A percentile compares a stretch with the other conserved stretches of the same genome.
Evolutionary conservation across 2,329 filamentous ascomycete genomes (phyloP).

Genomic region (Exophiala dermatitidis): DNA sequence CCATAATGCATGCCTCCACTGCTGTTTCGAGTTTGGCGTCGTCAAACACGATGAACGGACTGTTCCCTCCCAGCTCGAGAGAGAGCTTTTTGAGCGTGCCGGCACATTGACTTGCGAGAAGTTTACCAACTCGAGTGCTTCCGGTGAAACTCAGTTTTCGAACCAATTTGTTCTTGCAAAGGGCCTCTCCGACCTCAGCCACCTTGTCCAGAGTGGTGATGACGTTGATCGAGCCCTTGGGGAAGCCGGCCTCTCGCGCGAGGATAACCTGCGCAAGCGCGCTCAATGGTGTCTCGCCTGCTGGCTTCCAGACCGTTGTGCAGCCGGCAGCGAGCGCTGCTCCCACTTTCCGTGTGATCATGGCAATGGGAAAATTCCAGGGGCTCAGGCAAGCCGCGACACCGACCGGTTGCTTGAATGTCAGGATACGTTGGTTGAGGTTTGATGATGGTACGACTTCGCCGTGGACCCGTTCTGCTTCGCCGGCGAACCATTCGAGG

Average conservation of each 20-base stretch:
- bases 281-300: constrained; percentile 34
- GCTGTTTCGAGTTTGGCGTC: constrained; percentile 36
- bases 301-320: constrained; percentile 35
- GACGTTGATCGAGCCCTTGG: constrained; percentile 33
- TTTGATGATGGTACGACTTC: constrained; percentile 54
- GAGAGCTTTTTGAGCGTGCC: constrained; percentile 38
- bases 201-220: constrained; percentile 61
- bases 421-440: constrained; percentile 66
- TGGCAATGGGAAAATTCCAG: constrained; percentile 80
- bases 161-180: constrained; percentile 30
- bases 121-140: constrained; percentile 32
- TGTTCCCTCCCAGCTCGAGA: constrained; percentile 42
- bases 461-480: constrained; percentile 45
- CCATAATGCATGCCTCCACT: constrained; percentile 25
- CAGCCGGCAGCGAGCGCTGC: constrained; percentile 36
- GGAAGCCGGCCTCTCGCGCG: constrained; percentile 33
- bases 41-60: constrained; percentile 37
- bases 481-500: constrained; percentile 48
- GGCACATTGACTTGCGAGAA: constrained; percentile 32
- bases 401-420: constrained; percentile 74
- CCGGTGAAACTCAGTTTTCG: constrained; percentile 32
- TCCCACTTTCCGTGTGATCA: constrained; percentile 47
- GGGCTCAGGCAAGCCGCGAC: constrained; percentile 78
- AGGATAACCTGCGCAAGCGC: constrained; percentile 31
- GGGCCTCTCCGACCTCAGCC: constrained; percentile 56